Percentiles rank a stretch among this genome's conserved stretches.
Evolutionary conservation across 768 basidiomycete species (phyloP).

Genomic region (Russula compacta): DNA sequence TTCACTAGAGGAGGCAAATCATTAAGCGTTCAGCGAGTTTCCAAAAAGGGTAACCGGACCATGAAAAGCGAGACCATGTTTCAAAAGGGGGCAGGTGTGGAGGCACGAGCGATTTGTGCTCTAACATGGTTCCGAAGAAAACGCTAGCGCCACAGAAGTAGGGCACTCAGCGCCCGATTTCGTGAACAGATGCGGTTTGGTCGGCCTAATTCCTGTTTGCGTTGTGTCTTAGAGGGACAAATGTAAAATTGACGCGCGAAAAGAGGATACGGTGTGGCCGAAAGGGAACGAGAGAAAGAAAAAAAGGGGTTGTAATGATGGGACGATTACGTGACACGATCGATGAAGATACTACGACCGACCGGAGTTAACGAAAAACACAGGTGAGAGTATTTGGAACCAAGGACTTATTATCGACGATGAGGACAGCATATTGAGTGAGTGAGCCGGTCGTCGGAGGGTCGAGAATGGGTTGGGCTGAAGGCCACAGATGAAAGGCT

Average conservation of each 20-base stretch:
- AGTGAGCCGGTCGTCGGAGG: neutral
- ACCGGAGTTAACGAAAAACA: too few relatives aligned
- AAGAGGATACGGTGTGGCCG: neutral
- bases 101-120: conserved; percentile 9
- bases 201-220: neutral
- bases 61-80: conserved; percentile 10
- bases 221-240: neutral
- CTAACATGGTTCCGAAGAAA: conserved; percentile 1
- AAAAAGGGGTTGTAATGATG: conserved; percentile 2
- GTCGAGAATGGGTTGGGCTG: neutral
- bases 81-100: conserved; percentile 4
- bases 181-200: neutral
- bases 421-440: neutral
- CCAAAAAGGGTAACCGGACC: neutral
- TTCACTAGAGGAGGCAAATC: neutral
- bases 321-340: conserved; percentile 12
- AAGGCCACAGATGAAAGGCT: neutral
- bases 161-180: neutral
- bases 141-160: neutral
- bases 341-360: neutral
- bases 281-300: neutral
- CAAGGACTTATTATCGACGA: neutral
- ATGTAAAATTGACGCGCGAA: conserved; percentile 1
- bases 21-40: neutral
- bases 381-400: neutral